Base-by-base conservation (phyloP, 2,329 filamentous ascomycete species). In the Taxawa tesnikishii region DNA sequence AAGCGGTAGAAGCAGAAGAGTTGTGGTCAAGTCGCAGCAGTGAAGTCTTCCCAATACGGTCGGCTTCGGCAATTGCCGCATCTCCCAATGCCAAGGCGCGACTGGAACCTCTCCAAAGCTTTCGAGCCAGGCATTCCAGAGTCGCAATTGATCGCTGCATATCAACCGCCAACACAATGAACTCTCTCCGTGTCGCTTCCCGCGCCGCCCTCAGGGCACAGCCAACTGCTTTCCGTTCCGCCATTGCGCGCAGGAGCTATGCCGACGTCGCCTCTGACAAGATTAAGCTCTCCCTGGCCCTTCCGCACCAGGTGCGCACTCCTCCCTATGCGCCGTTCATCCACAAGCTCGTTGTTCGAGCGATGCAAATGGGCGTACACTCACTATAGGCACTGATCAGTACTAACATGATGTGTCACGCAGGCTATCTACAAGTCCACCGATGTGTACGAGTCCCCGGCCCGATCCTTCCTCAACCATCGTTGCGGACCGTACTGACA, bases 261-360 rank as follows among this genome's bases (percentile, higher is more conserved):
- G 90, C 64, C 50, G 64, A 67, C 49, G 63, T 66, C 46, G 63
- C 62, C 46, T 53, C 61, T 37, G 64, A 67, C 59, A 68, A 68
- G 60, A 93, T 98, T 74, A 92, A 93, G 79, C 79, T 98, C 69
- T 94, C 84, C 72, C 73, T 98, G 69, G 77, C 83, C 60, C 82
- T 98, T 52, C 90, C 90, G 68, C 88, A 96, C 69, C 83, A 94
- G 85, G 90, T 96, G 84, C 65, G 82, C 44, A 26, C 13, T 16
- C 21, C 21, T 29, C 33, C 31, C 25, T 16, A 14, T 14, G 32
- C 10, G 13, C 12, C 14, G 11, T 21, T 4, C 18, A 18, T 18
- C 15, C 8, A 6, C 5, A 23, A 8, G 26, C 6, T 8, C 8
- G 8, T n/a, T 8, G 21, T 24, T 21, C 15, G 17, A 13, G 15